A percentile compares a stretch with the other conserved stretches of the same genome.
phyloP scores from a whole-genome alignment of 148 eudicot species.

The Salicornia ramosissima region DNA sequence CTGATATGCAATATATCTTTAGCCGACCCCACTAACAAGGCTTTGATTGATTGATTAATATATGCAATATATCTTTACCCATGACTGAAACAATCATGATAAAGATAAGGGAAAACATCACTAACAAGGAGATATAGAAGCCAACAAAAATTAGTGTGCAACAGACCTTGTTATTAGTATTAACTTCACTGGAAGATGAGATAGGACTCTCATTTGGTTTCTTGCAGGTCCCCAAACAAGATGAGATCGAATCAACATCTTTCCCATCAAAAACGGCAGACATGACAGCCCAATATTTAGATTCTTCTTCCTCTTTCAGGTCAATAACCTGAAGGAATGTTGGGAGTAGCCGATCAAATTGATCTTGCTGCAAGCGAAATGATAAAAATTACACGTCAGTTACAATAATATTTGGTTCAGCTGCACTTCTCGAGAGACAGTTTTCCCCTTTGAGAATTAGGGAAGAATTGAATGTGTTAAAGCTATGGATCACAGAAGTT shows the following conservation, averaged over 20 bases:
- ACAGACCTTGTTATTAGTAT: slow-evolving; percentile 76
- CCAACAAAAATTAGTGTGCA: background rate
- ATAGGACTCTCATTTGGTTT: slow-evolving; percentile 22
- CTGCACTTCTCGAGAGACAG: background rate
- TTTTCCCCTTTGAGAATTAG: too few species aligned
- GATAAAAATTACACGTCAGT: slow-evolving; percentile 16
- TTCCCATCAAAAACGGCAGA: slow-evolving; percentile 80
- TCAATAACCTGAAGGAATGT: slow-evolving; percentile 87
- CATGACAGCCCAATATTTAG: slow-evolving; percentile 68
- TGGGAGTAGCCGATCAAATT: slow-evolving; percentile 80
- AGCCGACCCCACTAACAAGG: too few species aligned
- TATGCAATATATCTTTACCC: background rate
- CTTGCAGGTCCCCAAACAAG: slow-evolving; percentile 35
- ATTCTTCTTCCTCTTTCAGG: slow-evolving; percentile 67
- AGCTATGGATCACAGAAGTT: background rate
- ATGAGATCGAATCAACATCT: slow-evolving; percentile 40
- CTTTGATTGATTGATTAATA: too few species aligned
- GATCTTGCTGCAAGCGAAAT: slow-evolving; percentile 72
- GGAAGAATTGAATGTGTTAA: background rate
- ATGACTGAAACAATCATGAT: background rate
- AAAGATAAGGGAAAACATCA: background rate
- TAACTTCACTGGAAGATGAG: slow-evolving; percentile 44
- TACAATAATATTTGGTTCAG: background rate
- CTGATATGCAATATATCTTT: too few species aligned
- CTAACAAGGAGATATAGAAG: background rate